Evolutionary conservation across 495 filamentous ascomycete species (phyloP).

Genomic region (Hypoxylon perforatum): DNA sequence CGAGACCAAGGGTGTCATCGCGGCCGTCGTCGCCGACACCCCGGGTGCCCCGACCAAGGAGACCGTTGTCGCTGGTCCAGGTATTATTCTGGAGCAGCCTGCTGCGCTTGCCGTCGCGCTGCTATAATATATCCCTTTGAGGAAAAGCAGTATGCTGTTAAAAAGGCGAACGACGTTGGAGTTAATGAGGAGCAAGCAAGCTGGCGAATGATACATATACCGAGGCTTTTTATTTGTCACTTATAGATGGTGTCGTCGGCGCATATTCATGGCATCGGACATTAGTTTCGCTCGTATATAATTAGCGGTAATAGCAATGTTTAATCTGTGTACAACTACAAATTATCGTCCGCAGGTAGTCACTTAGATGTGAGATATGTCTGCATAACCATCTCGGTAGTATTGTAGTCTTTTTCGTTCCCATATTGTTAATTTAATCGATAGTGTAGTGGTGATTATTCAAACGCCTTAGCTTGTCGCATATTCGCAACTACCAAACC

Average conservation of each 20-base stretch:
- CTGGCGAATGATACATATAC: not conserved
- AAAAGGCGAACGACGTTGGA: not conserved
- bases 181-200: not conserved
- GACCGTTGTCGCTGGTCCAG: slow-evolving; percentile 45
- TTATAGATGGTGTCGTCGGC: not conserved
- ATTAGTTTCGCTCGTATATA: slow-evolving; percentile 13
- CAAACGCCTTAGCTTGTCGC: too few relatives aligned
- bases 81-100: slow-evolving; percentile 37
- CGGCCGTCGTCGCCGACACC: slow-evolving; percentile 57
- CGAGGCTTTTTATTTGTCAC: not conserved
- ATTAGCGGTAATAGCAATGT: slow-evolving; percentile 36
- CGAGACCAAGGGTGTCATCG: slow-evolving; percentile 61
- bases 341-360: not conserved
- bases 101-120: slow-evolving; percentile 22
- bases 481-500: too few relatives aligned
- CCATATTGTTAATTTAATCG: too few relatives aligned
- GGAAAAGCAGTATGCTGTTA: too few relatives aligned
- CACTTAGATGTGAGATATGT: not conserved
- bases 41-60: slow-evolving; percentile 60
- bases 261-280: not conserved
- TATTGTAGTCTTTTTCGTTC: too few relatives aligned
- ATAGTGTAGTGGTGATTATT: too few relatives aligned
- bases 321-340: slow-evolving; percentile 15
- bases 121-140: too few relatives aligned
- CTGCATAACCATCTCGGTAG: too few relatives aligned